Evolutionary conservation across 495 filamentous ascomycete genomes (phyloP), one percentile per base, ranked within the genome.

Genomic region (Penicillium lagena): DNA sequence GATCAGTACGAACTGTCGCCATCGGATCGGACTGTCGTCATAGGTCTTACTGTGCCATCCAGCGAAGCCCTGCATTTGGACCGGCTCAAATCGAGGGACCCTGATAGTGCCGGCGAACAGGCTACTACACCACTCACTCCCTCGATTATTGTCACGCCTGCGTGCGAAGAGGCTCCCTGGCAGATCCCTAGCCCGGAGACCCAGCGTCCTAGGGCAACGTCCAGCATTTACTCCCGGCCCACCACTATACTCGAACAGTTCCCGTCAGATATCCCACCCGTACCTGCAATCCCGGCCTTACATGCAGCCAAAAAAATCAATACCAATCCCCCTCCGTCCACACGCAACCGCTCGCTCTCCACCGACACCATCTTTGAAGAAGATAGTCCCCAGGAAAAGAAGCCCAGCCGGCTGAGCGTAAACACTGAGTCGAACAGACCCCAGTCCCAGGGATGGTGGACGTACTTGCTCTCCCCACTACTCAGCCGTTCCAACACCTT

Each of bases 391-490:
- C 47, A 58, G 46, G 35, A 15, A 29, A 38, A 40, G 31, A 42
- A 55, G 31, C 65, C 50, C 14, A 60, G 46, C 46, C 60, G 52
- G 39, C 49, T 61, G 29, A 73, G 58, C 48, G 61, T 66, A 37
- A 71, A 63, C 35, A 75, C 70, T 9, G 60, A 76, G 33, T 55
- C 64, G 7, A 77, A 76, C 33, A 75, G 79, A 36, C 73, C 76
- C 9, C 68, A 76, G 31, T 89, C 87, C 4, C 75, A 79, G 31
- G 88, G 88, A 9, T 96, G 90, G 90, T 96, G 90, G 90, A 90
- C 87, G 47, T 76, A 85, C 46, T 76, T 95, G 35, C 82, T 83
- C 2, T 89, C 89, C 1, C 90, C 90, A 0, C 83, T 95, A 43
- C 55, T 80, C 34, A 64, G 71, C 13, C 58, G 67, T 6, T 68